Evolutionary conservation across 345 rosid genomes (phyloP), one percentile per base, ranked within the genome.

Genomic region (Capsella bursapastoris): DNA sequence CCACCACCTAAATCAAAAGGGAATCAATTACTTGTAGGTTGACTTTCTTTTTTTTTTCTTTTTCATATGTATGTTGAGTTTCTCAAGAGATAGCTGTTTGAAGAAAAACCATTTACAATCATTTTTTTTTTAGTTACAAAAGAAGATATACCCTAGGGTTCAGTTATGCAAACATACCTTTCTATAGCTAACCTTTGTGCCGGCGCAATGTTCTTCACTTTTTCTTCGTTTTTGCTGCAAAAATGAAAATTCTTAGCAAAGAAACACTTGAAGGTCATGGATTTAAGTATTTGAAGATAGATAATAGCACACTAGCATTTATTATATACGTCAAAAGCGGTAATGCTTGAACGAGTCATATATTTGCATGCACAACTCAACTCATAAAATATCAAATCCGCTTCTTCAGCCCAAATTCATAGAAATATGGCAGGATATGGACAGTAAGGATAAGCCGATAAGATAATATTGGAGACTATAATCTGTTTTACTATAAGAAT

Each of bases 201-300:
- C 85, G 2, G 72, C n/a, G 68, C 58, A 73, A 76, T 83, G 82
- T 41, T 91, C 98, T 49, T 91, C 96, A 49, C 87, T 80, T 85
- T 93, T 93, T 79, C 96, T 89, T 72, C 98, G 85, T 75, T 95
- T 95, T 83, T 92, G 87, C 99, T 92, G 88, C 44, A 65, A 68
- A 78, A 44, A 48, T 7, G 18, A 60, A 8, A 13, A 71, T 48
- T 64, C 32, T 77, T 77, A 70, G 71, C 48, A 48, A 41, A 64
- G 3, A 71, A 3, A 57, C 32, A 9, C 25, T 66, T 12, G 8
- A 27, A 25, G 41, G 10, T 57, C 38, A 55, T 15, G 3, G 7
- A 45, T 62, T 34, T 13, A 75, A 62, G 12, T 48, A 10, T 35
- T 70, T 57, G 9, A 63, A 6, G 66, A 45, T 16, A 47, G 35